These are phyloP conservation scores for Linum tenue DNA, from an alignment of 345 rosid genomes.

Conservation along the genomic window DNA sequence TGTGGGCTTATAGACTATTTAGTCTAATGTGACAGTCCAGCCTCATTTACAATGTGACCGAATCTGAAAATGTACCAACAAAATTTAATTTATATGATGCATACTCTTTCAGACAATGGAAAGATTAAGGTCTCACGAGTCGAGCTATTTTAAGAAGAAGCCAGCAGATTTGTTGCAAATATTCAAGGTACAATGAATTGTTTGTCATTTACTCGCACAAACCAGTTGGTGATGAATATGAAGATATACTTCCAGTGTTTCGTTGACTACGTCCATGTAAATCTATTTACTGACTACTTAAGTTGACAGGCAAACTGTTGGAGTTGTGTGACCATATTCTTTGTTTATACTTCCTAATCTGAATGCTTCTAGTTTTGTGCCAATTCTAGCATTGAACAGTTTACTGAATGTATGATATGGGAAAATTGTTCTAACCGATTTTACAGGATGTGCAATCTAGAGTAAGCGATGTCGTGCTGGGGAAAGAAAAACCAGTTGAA, in stretches of 20 bases:
- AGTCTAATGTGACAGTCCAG: background rate
- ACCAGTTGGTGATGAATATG: background rate
- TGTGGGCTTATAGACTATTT: background rate
- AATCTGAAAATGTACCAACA: background rate
- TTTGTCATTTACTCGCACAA: background rate
- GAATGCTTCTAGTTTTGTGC: background rate
- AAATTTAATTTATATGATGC: background rate
- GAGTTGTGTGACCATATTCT: background rate
- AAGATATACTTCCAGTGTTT: background rate
- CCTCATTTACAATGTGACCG: background rate
- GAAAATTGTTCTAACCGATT: background rate
- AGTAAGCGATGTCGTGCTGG: slow-evolving; percentile 92
- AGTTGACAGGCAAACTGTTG: background rate
- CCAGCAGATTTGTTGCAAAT: slow-evolving; percentile 93
- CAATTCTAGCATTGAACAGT: too few species aligned
- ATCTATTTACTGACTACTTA: background rate
- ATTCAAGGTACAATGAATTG: slow-evolving; percentile 55
- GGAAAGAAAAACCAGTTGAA: slow-evolving; percentile 98
- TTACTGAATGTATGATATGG: background rate
- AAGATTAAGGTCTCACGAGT: slow-evolving; percentile 76
- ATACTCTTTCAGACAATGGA: slow-evolving; percentile 75
- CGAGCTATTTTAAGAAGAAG: slow-evolving; percentile 74
- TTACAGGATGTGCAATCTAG: slow-evolving; percentile 83
- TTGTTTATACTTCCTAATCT: too few species aligned
- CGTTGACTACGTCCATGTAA: background rate